Base-by-base conservation (phyloP, 768 basidiomycete genomes). In the Tylopilus sp. region DNA sequence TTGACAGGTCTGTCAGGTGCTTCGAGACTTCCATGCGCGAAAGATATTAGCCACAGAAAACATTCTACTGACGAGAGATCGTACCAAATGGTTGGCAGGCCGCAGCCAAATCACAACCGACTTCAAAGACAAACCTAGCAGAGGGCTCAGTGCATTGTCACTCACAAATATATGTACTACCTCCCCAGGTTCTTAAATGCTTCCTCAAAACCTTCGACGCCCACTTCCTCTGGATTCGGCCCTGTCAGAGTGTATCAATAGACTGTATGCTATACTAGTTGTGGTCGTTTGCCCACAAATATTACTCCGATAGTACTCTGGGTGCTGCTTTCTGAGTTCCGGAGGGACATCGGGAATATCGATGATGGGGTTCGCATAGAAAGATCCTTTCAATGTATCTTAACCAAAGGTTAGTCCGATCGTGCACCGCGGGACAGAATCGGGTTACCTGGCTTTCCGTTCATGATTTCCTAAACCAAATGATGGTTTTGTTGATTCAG, bases 31-130 rank as follows among this genome's bases (percentile, higher is more conserved):
- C 3, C 26, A 38, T 40, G 1, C 2, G 41, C 33, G 5, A 24
- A 37, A 42, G 21, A 43, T 6, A 48, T 63, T 7, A 56, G 52
- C 33, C 21, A 28, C 22, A 22, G 17, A 34, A 43, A 36, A 24
- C 14, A 29, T 36, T 41, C 13, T 22, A 21, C 45, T 16, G 28
- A 48, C 5, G 11, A 42, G 45, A n/a, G 43, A 61, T 36, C 50
- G 69, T 54, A 89, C 92, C 92, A 63, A 98, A 96, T 34, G 86
- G 84, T 65, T 98, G 92, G 65, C 96, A 98, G 17, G 97, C 96
- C 12, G 65, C 73, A 2, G 94, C 94, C 29, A 99, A 71, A 52
- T 88, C 76, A 56, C 84, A 80, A 14, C 96, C 97, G 24, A 95
- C 84, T 38, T 85, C 67, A 63, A 92, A 94, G 47, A 99, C 78